phyloP scores from a whole-genome alignment of 345 rosid genomes.

The Citrus sinensis region DNA sequence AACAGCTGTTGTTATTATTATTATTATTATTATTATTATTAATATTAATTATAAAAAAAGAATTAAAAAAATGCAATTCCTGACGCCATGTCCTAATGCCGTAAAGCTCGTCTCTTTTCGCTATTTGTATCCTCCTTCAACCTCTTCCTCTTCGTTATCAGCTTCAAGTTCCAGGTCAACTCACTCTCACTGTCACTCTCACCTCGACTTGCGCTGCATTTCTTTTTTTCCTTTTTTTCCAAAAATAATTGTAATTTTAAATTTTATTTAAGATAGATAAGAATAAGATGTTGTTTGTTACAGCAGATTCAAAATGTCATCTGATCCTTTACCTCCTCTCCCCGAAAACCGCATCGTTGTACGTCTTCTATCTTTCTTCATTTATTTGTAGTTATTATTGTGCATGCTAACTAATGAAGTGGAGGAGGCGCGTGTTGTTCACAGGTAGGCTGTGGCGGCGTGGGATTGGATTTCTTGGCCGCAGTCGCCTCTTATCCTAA shows the following conservation, averaged over 20 bases:
- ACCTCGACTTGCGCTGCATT: background rate
- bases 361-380: conserved; percentile 9
- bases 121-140: background rate
- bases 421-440: background rate
- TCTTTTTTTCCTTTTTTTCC: background rate
- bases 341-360: conserved; percentile 38
- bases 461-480: conserved; percentile 65
- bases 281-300: conserved; percentile 4
- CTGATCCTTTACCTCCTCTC: conserved; percentile 34
- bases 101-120: background rate
- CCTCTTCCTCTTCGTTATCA: background rate
- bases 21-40: too few relatives aligned
- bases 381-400: background rate
- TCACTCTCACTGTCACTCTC: background rate
- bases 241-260: background rate
- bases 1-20: background rate
- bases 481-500: conserved; percentile 69
- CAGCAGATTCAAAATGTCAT: conserved; percentile 50
- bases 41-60: background rate
- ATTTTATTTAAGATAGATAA: background rate
- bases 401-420: too few relatives aligned
- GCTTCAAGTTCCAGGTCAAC: background rate
- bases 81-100: background rate
- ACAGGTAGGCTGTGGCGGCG: conserved; percentile 74
- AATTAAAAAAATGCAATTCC: background rate